Conservation (phyloP, 345 rosid genomes). For the Eucalyptus pumila region DNA sequence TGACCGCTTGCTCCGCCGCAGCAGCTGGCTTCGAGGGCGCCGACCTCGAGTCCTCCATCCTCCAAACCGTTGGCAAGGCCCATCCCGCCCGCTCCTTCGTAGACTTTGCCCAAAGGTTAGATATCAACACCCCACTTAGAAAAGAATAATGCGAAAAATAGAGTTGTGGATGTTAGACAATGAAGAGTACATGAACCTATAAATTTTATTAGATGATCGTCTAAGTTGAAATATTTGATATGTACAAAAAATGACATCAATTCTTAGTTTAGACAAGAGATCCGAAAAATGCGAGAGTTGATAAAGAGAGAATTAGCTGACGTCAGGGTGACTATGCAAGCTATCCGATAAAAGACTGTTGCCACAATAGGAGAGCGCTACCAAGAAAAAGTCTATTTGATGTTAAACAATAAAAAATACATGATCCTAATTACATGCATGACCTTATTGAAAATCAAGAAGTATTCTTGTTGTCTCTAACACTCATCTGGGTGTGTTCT, state of each 20-base stretch:
- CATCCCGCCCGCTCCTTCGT: conserved; percentile 51
- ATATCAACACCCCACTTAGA: neutral
- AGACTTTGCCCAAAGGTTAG: conserved; percentile 56
- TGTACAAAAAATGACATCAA: neutral
- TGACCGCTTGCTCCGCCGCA: conserved; percentile 14
- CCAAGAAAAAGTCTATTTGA: neutral
- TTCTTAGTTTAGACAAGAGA: neutral
- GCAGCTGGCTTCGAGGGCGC: conserved; percentile 36
- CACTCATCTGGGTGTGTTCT: neutral
- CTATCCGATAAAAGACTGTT: neutral
- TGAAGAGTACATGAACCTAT: neutral
- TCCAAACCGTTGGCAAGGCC: conserved; percentile 33
- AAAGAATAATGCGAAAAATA: neutral
- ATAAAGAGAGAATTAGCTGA: neutral
- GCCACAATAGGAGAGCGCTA: accelerated
- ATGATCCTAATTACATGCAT: neutral
- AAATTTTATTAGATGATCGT: neutral
- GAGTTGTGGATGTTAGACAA: neutral
- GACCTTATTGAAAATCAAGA: neutral
- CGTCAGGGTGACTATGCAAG: neutral
- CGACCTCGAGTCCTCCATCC: conserved; percentile 36
- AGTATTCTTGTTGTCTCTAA: neutral
- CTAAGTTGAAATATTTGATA: neutral
- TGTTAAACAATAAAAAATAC: neutral
- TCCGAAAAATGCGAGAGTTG: neutral